Base-by-base conservation (phyloP, 2,329 filamentous ascomycete genomes). In the Lachnellula suecica region DNA sequence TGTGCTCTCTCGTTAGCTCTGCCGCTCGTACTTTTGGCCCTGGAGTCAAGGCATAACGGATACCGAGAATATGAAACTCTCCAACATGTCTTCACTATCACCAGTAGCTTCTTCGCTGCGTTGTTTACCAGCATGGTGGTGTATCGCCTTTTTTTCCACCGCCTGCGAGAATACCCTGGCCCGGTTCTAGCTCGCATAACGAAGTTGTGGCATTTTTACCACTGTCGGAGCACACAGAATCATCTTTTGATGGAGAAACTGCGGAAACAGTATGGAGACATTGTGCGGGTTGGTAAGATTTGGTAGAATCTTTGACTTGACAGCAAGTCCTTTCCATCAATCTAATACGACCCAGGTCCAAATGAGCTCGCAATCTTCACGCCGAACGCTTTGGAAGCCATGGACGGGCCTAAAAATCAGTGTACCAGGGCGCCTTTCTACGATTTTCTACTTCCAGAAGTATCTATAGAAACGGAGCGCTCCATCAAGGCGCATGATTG, bases 361-460 rank as follows among this genome's bases (percentile, higher is more conserved):
- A 37, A 25, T 13, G 51, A 53, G 31, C 23, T 53, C 22, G 29
- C 51, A 6, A 47, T 51, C 5, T 37, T 63, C 44, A 64, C 68
- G 5, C 75, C 75, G 1, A 75, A 74, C 2, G 73, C 67, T 17
- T 77, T 72, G 15, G 13, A 5, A 2, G 34, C 23, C 8, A n/a
- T 44, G 3, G 34, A 50, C n/a, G 52, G 52, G 0, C 34, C 52
- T 15, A 20, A 25, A 2, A 44, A 20, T 17, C 29, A 46, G 35
- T 54, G 51, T 23, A 50, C 41, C 6, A 54, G 49, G 27, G 43
- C 41, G 7, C 47, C 35, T 11, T 54, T 27, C 11, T 54, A 50
- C 24, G 51, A 54, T 29, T 20, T 48, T 17, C 19, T 42, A 17
- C 25, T 37, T n/a, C 51, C 51, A 20, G 23, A 35, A 10, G 15